Percentiles rank a stretch among this genome's conserved stretches.
Conservation (phyloP, 1,284 basidiomycete genomes). For the Agaricales sp. region DNA sequence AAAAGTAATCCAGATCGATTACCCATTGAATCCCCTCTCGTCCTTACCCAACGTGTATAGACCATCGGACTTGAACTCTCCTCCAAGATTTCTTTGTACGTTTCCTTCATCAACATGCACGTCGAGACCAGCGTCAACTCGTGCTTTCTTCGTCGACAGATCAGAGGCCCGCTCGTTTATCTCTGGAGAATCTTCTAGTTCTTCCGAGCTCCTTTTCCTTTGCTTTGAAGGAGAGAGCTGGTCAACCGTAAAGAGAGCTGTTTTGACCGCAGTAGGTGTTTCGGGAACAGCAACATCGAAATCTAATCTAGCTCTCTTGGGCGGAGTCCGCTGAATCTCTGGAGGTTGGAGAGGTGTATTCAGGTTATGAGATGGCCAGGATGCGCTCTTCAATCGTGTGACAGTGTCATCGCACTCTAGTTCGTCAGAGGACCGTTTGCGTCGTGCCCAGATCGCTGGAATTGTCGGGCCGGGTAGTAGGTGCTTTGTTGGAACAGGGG, state of each 20-base stretch:
- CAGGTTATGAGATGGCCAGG: neutral
- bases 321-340: neutral
- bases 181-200: too few relatives aligned
- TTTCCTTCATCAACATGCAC: too few relatives aligned
- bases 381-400: conserved; percentile 9
- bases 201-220: neutral
- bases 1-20: too few relatives aligned
- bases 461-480: conserved; percentile 11
- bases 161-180: too few relatives aligned
- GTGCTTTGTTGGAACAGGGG: conserved; percentile 11
- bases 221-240: neutral
- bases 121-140: too few relatives aligned
- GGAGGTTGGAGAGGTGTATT: neutral
- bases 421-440: conserved; percentile 23
- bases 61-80: too few relatives aligned
- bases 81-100: too few relatives aligned
- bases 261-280: neutral
- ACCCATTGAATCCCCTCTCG: too few relatives aligned
- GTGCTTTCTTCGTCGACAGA: too few relatives aligned
- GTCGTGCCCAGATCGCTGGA: conserved; percentile 8
- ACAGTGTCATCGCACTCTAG: conserved; percentile 15
- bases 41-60: too few relatives aligned
- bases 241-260: neutral
- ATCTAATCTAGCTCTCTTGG: neutral
- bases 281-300: neutral